Base-by-base conservation (phyloP, 2,329 filamentous ascomycete species). In the Ramularia endophylla region DNA sequence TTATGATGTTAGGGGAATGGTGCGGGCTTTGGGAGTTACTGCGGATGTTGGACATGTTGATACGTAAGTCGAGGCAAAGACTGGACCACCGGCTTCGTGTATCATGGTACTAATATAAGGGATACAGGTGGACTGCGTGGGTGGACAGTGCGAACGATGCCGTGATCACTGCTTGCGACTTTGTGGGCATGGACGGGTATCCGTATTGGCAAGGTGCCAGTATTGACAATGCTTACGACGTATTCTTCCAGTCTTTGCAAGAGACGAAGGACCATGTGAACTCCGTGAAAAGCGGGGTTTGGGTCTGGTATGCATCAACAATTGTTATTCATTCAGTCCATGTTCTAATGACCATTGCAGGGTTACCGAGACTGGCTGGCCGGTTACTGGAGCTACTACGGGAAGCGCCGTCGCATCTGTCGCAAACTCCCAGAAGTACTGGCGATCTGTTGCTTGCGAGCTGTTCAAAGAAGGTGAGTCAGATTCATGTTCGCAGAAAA, bases 11-110 rank as follows among this genome's bases (percentile, higher is more conserved):
- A 66, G 74, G 15, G 71, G 69, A 6, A 73, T 76, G 65, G 66
- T 75, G 25, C 66, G 69, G 11, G 69, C 67, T 6, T 61, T 68
- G 40, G 65, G 64, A 7, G 57, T 66, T 0, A 62, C 68, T 61
- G 68, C 67, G 36, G 65, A 77, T 36, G 66, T 81, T 47, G 79
- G 80, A 18, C 81, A 84, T 61, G 80, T 83, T 51, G 81, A 85
- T 63, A 84, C 80, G 38, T n/a, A n/a, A n/a, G n/a, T n/a, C n/a
- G n/a, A n/a, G 83, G 30, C 78, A 75, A 78, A 78, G 27, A 28
- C n/a, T n/a, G 27, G 9, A 9, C 27, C 27, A 28, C 27, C n/a
- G 27, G n/a, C 27, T 9, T 28, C 9, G 8, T 8, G 8, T 8
- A 28, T 28, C n/a, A 9, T n/a, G n/a, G n/a, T n/a, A n/a, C n/a